A percentile compares a stretch with the other conserved stretches of the same genome.
Conservation (phyloP, 2,329 filamentous ascomycete genomes). For the Monosporascus sp. region DNA sequence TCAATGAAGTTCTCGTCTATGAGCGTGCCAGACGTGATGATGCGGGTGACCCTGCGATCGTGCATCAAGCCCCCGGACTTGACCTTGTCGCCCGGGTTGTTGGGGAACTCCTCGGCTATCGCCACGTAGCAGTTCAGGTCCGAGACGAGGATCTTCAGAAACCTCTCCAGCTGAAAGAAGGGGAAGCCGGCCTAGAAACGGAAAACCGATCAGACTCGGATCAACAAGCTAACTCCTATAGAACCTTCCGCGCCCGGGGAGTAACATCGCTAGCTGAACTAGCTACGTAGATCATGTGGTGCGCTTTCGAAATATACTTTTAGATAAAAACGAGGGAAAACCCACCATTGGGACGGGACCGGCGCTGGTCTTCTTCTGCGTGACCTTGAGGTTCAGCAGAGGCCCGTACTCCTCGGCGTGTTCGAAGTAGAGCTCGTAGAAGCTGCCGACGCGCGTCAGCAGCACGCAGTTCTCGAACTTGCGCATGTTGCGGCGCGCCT, state of each 20-base stretch:
- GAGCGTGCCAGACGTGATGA: constrained; percentile 89
- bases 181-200: constrained; percentile 75
- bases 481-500: constrained; percentile 82
- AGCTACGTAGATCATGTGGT: too few relatives aligned
- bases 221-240: too few relatives aligned
- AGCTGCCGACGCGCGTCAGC: constrained; percentile 86
- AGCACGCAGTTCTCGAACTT: constrained; percentile 88
- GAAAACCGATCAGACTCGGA: constrained; percentile 13
- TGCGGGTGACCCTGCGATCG: constrained; percentile 75
- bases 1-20: constrained; percentile 98
- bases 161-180: constrained; percentile 85
- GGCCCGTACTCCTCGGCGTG: constrained; percentile 88
- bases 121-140: constrained; percentile 89
- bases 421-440: constrained; percentile 97
- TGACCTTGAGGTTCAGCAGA: constrained; percentile 80
- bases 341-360: constrained; percentile 79
- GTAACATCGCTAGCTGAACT: too few relatives aligned
- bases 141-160: constrained; percentile 87
- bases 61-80: constrained; percentile 77
- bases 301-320: too few relatives aligned
- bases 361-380: constrained; percentile 71
- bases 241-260: too few relatives aligned
- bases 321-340: constrained; percentile 6
- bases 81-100: constrained; percentile 61
- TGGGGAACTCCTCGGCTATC: constrained; percentile 86